Conservation (phyloP, 2,329 filamentous ascomycete species). For the Penicillium sp. region DNA sequence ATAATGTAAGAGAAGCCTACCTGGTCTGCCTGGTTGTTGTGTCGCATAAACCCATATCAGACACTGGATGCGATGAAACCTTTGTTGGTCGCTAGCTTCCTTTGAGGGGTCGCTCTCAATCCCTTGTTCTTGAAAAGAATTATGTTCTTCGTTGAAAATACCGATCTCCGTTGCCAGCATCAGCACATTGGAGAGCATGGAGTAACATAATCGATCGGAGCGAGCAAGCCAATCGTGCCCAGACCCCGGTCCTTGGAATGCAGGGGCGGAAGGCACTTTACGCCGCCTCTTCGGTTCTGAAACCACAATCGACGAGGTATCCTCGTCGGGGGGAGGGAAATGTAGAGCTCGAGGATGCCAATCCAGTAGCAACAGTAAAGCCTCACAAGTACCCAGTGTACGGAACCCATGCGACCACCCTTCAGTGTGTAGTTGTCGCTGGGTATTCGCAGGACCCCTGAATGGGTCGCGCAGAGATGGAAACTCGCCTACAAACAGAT, state of each 20-base stretch:
- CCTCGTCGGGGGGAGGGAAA: conserved; percentile 68
- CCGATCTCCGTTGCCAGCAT: conserved; percentile 12
- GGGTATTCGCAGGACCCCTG: not conserved
- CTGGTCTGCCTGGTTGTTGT: conserved; percentile 11
- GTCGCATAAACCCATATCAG: conserved; percentile 17
- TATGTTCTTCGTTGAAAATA: conserved; percentile 7
- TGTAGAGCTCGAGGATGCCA: conserved; percentile 89
- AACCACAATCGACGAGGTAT: conserved; percentile 33
- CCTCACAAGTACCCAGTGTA: conserved; percentile 84
- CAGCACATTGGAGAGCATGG: conserved; percentile 15
- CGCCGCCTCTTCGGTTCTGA: conserved; percentile 7
- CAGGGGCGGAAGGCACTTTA: not conserved
- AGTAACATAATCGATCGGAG: conserved; percentile 15
- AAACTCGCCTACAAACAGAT: conserved; percentile 38
- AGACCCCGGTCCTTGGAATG: conserved; percentile 4
- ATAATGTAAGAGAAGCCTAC: not conserved
- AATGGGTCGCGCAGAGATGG: not conserved
- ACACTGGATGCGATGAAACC: conserved; percentile 9
- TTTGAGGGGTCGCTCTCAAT: not conserved
- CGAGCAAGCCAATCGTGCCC: conserved; percentile 15
- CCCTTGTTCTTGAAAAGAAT: not conserved
- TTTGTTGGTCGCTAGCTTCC: not conserved
- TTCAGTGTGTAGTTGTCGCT: not conserved
- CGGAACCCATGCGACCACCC: conserved; percentile 69
- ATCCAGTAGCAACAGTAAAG: conserved; percentile 81